These are phyloP conservation scores for Ustilago sp. DNA, from an alignment of 1,284 basidiomycete genomes.

Conservation along the genomic window DNA sequence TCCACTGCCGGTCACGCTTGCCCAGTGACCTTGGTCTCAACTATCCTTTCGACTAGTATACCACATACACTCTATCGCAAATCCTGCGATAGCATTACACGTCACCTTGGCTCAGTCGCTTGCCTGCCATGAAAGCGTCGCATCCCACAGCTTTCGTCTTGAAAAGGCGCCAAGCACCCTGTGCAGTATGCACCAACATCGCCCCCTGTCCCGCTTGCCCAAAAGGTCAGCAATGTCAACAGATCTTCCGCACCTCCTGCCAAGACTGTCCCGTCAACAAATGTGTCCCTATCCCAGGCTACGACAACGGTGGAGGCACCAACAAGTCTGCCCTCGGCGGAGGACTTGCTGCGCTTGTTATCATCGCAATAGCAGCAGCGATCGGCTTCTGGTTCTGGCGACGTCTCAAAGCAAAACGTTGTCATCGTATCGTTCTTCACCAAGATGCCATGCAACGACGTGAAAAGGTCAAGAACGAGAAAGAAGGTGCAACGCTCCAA, in stretches of 20 bases:
- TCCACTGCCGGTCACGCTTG: not conserved
- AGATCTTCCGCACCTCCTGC: constrained; percentile 50
- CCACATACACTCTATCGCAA: not conserved
- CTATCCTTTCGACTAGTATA: not conserved
- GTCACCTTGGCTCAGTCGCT: not conserved
- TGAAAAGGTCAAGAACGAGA: constrained; percentile 41
- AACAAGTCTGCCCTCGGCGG: constrained; percentile 50
- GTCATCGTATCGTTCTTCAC: constrained; percentile 41
- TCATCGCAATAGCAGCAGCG: constrained; percentile 26
- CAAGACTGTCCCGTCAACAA: constrained; percentile 53
- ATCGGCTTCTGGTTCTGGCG: constrained; percentile 44
- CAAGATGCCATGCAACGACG: constrained; percentile 34
- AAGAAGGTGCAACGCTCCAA: constrained; percentile 42
- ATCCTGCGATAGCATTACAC: not conserved
- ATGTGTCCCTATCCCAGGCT: constrained; percentile 39
- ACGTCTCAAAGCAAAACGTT: constrained; percentile 25
- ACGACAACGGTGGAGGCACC: constrained; percentile 1
- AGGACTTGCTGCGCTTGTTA: constrained; percentile 42
- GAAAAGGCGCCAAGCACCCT: constrained; percentile 41
- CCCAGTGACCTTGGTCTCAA: not conserved
- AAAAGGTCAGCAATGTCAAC: constrained; percentile 47
- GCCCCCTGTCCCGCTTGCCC: constrained; percentile 43
- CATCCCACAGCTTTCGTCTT: constrained; percentile 33
- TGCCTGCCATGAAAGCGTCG: constrained; percentile 18
- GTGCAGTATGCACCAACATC: constrained; percentile 51